Evolutionary conservation across 2,329 filamentous ascomycete species (phyloP).

Genomic region (Akanthomyces dipterigenus): DNA sequence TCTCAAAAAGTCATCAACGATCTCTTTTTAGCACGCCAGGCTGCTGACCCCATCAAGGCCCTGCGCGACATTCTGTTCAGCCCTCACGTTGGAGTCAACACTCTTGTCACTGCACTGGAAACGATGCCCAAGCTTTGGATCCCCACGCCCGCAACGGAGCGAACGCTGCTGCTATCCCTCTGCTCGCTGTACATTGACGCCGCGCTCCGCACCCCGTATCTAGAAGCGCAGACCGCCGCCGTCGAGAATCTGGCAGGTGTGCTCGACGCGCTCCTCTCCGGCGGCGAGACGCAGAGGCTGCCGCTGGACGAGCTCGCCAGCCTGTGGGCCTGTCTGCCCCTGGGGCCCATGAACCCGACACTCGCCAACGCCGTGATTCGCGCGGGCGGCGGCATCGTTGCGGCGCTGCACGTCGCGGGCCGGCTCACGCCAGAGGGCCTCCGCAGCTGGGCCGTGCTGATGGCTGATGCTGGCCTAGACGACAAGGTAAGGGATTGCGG

Average conservation of each 20-base stretch:
- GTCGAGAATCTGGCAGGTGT: constrained; percentile 40
- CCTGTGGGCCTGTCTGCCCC: constrained; percentile 35
- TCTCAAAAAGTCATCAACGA: constrained; percentile 30
- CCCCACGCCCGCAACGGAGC: constrained; percentile 17
- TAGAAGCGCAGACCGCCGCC: constrained; percentile 41
- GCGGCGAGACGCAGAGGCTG: constrained; percentile 21
- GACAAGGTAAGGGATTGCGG: constrained; percentile 36
- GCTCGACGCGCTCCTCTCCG: constrained; percentile 34
- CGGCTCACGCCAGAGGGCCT: constrained; percentile 17
- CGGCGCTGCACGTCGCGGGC: constrained; percentile 23
- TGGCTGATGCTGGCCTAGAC: constrained; percentile 40
- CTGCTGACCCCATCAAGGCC: constrained; percentile 16
- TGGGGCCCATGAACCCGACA: constrained; percentile 37
- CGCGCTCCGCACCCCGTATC: constrained; percentile 29
- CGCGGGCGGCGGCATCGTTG: constrained; percentile 39
- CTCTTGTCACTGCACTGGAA: constrained; percentile 34
- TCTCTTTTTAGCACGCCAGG: constrained; percentile 27
- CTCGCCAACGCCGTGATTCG: constrained; percentile 44
- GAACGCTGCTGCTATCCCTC: constrained; percentile 26
- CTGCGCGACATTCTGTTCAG: constrained; percentile 24
- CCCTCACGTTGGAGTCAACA: constrained; percentile 24
- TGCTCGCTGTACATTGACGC: constrained; percentile 37
- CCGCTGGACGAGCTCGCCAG: constrained; percentile 27
- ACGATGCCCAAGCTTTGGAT: constrained; percentile 26
- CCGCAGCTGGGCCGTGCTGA: constrained; percentile 41